Conservation (phyloP, 2,329 filamentous ascomycete genomes). For the Pseudopithomyces maydicus region DNA sequence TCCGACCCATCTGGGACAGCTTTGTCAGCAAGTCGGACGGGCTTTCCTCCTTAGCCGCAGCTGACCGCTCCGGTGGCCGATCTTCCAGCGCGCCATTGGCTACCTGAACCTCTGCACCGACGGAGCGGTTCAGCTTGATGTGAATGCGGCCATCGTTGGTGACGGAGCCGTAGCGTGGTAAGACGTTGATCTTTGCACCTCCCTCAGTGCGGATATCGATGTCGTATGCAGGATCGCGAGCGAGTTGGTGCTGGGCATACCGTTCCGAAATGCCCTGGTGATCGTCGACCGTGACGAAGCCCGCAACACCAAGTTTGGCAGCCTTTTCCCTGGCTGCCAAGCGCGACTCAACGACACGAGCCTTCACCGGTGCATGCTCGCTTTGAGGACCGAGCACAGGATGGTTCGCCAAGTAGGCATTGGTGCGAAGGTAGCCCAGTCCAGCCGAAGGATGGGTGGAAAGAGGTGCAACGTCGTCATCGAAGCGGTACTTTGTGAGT, state of each 20-base stretch:
- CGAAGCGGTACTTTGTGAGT: constrained; percentile 28
- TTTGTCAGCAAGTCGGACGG: constrained; percentile 11
- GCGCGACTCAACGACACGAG: constrained; percentile 59
- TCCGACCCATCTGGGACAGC: constrained; percentile 11
- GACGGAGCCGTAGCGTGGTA: constrained; percentile 49
- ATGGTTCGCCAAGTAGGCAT: constrained; percentile 62
- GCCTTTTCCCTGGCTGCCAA: constrained; percentile 17
- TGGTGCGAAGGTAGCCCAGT: constrained; percentile 64
- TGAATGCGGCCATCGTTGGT: constrained; percentile 36
- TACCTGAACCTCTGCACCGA: constrained; percentile 29
- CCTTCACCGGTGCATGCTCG: constrained; percentile 57
- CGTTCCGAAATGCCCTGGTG: constrained; percentile 35
- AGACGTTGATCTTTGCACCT: constrained; percentile 59
- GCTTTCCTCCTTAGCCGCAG: constrained; percentile 4
- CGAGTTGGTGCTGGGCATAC: neutral
- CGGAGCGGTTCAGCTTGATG: constrained; percentile 27
- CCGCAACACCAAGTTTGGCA: constrained; percentile 51
- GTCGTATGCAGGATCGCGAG: constrained; percentile 26
- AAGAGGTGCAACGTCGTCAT: constrained; percentile 49
- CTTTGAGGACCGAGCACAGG: constrained; percentile 65
- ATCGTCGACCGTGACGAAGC: constrained; percentile 49
- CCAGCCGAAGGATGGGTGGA: constrained; percentile 70
- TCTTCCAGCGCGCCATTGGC: constrained; percentile 33
- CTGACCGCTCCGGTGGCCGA: constrained; percentile 19
- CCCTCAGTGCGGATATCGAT: constrained; percentile 51